These are phyloP conservation scores for California macrophylla DNA, from an alignment of 441 rosid species.

Conservation along the genomic window DNA sequence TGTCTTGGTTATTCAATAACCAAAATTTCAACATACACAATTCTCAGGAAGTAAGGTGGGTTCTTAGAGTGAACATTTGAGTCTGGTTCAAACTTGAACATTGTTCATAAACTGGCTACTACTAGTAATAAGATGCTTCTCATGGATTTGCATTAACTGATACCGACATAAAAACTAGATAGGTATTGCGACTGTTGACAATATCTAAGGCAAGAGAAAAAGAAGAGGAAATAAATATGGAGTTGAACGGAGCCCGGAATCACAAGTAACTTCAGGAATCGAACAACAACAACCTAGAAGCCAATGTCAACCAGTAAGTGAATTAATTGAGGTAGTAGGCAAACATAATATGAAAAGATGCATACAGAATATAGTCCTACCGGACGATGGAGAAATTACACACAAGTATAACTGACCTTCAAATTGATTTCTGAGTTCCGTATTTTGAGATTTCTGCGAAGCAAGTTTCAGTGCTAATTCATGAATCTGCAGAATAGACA, in stretches of 20 bases:
- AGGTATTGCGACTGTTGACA: too few species aligned
- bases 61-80: background rate
- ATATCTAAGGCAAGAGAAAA: too few species aligned
- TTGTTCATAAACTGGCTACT: background rate
- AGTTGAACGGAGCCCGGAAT: too few species aligned
- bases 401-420: constrained; percentile 43
- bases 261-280: background rate
- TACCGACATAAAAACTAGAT: background rate
- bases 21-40: background rate
- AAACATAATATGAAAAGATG: background rate
- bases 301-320: background rate
- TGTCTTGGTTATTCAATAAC: background rate
- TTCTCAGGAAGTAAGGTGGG: background rate
- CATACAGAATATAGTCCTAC: background rate
- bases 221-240: too few species aligned
- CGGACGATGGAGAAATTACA: background rate
- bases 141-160: background rate
- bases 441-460: constrained; percentile 72
- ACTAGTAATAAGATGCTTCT: too few species aligned
- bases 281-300: background rate
- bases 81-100: background rate
- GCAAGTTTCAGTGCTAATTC: constrained; percentile 77
- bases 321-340: background rate
- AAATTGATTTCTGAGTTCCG: constrained; percentile 75
- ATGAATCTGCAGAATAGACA: constrained; percentile 52